phyloP scores from a whole-genome alignment of 2,329 filamentous ascomycete species.

The Coniochaeta hoffmannii region DNA sequence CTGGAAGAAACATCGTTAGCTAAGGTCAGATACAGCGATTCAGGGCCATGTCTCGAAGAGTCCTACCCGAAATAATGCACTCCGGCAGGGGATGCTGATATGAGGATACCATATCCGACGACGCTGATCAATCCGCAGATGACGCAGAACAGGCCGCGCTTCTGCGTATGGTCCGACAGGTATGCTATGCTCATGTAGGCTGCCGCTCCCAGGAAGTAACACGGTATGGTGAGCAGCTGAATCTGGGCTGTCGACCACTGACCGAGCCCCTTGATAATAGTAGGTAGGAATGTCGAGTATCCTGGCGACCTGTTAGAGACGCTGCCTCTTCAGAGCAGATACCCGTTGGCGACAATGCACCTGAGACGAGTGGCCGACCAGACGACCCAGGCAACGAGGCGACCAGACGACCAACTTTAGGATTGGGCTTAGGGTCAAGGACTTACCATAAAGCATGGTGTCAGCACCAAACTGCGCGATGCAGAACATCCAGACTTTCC shows the following conservation, averaged over 20 bases:
- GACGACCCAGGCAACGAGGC: too few species aligned
- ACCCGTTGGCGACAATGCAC: too few species aligned
- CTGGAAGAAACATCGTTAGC: slow-evolving; percentile 19
- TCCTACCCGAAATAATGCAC: slow-evolving; percentile 60
- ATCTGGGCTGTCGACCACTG: slow-evolving; percentile 55
- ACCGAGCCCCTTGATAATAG: slow-evolving; percentile 66
- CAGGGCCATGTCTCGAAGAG: background rate
- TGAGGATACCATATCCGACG: slow-evolving; percentile 60
- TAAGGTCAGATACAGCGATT: background rate
- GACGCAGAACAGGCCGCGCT: slow-evolving; percentile 57
- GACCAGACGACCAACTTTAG: too few species aligned
- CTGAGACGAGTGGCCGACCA: too few species aligned
- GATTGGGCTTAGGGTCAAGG: too few species aligned
- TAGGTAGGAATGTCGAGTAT: slow-evolving; percentile 71
- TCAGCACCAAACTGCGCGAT: slow-evolving; percentile 65
- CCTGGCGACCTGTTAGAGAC: slow-evolving; percentile 31
- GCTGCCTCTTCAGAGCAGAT: too few species aligned
- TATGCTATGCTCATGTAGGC: slow-evolving; percentile 60
- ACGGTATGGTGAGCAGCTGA: slow-evolving; percentile 72
- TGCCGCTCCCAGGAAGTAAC: slow-evolving; percentile 65
- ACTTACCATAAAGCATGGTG: slow-evolving; percentile 61
- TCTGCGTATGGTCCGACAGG: slow-evolving; percentile 60
- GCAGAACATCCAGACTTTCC: slow-evolving; percentile 68
- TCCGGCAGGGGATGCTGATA: slow-evolving; percentile 50
- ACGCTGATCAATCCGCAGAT: slow-evolving; percentile 56